Conservation (phyloP, 192 early-diverging fungal genomes). For the Rhizophagus prolifer region DNA sequence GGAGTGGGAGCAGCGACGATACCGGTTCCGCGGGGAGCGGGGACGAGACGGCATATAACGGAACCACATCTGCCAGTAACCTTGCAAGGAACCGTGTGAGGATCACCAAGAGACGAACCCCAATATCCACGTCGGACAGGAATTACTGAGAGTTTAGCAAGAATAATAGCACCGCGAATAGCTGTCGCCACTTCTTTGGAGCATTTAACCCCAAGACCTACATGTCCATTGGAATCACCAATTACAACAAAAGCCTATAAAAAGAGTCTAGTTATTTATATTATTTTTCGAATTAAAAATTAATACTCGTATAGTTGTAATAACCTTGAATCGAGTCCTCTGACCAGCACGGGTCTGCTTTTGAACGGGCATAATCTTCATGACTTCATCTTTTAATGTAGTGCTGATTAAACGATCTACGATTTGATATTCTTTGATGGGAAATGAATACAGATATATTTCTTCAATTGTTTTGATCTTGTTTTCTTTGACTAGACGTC, state of each 20-base stretch:
- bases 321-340: conserved; percentile 95
- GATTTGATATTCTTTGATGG: conserved; percentile 99
- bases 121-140: conserved; percentile 99
- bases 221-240: conserved; percentile 96
- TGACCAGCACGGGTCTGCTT: conserved; percentile 99
- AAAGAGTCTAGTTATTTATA: neutral
- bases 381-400: conserved; percentile 98
- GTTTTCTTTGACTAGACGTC: conserved; percentile 97
- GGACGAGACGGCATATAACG: conserved; percentile 87
- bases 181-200: conserved; percentile 99
- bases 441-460: conserved; percentile 96
- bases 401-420: conserved; percentile 91
- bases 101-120: conserved; percentile 93
- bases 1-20: conserved; percentile 96
- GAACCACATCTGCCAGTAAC: conserved; percentile 97
- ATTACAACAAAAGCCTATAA: conserved; percentile 90
- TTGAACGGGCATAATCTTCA: conserved; percentile 99
- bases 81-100: conserved; percentile 98
- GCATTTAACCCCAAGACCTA: conserved; percentile 99
- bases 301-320: too few relatives aligned
- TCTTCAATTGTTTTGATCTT: conserved; percentile 97
- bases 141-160: conserved; percentile 97
- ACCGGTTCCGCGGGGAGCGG: conserved; percentile 99
- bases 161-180: conserved; percentile 97
- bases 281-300: too few relatives aligned